Conservation (phyloP, 2,329 filamentous ascomycete genomes). For the Diaporthe humulicola region DNA sequence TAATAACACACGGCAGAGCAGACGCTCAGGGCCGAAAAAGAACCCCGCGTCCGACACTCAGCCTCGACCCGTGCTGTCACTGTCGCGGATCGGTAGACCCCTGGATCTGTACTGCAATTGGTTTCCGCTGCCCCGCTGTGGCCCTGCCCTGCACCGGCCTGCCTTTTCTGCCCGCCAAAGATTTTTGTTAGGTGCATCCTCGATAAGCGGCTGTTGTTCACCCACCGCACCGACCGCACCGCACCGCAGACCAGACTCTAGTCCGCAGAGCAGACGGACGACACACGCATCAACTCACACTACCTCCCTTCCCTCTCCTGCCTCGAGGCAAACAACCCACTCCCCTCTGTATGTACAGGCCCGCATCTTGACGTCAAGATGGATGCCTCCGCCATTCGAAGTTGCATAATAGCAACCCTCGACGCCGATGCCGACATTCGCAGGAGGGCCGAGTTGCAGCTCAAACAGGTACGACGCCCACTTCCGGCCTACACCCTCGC, state of each 20-base stretch:
- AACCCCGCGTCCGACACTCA: constrained; percentile 20
- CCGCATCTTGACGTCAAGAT: constrained; percentile 59
- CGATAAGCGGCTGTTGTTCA: constrained; percentile 8
- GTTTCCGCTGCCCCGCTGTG: constrained; percentile 21
- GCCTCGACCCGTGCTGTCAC: constrained; percentile 19
- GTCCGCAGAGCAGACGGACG: constrained; percentile 27
- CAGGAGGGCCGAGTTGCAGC: constrained; percentile 82
- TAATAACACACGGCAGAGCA: neutral
- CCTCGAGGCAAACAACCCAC: constrained; percentile 25
- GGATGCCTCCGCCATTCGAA: constrained; percentile 81
- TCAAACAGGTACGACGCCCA: constrained; percentile 77
- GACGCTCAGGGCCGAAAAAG: neutral
- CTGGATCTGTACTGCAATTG: constrained; percentile 29
- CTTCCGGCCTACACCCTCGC: constrained; percentile 10
- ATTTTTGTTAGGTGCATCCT: constrained; percentile 27
- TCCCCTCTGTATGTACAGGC: constrained; percentile 38
- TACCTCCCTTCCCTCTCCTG: constrained; percentile 22
- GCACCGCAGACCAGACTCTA: neutral
- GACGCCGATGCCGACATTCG: constrained; percentile 80
- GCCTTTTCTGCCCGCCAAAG: constrained; percentile 19
- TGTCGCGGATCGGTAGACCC: constrained; percentile 8
- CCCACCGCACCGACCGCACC: constrained; percentile 13
- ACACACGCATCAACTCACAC: constrained; percentile 20
- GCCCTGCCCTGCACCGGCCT: constrained; percentile 12
- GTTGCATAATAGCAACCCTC: constrained; percentile 82